Conservation (phyloP, 768 basidiomycete genomes). For the Hypholoma fasciculare region DNA sequence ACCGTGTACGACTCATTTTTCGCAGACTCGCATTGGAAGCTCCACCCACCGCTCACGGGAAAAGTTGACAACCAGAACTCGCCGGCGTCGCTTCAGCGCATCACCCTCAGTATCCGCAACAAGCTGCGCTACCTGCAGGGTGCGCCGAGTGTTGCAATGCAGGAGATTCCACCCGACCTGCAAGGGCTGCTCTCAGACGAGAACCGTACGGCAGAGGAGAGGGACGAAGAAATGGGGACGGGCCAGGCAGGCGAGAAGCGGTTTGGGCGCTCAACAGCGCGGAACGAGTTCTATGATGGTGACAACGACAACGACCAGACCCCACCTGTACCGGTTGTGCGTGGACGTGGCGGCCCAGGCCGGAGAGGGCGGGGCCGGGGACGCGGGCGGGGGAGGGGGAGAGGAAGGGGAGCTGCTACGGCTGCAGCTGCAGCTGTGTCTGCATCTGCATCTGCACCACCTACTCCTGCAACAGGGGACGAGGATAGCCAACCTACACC, state of each 20-base stretch:
- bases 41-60: constrained; percentile 90
- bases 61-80: constrained; percentile 95
- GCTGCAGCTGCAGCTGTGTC: constrained; percentile 15
- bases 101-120: constrained; percentile 81
- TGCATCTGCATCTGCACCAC: constrained; percentile 14
- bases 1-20: constrained; percentile 95
- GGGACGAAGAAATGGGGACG: constrained; percentile 64
- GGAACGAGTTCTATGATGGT: constrained; percentile 75
- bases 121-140: constrained; percentile 92
- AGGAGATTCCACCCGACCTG: constrained; percentile 93
- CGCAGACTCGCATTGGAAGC: constrained; percentile 85
- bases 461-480: constrained; percentile 15
- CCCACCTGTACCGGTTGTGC: constrained; percentile 13
- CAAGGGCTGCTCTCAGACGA: constrained; percentile 76
- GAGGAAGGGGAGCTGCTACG: constrained; percentile 18
- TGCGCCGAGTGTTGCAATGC: constrained; percentile 96
- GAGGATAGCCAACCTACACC: constrained; percentile 15
- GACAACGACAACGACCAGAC: constrained; percentile 67
- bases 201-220: constrained; percentile 65
- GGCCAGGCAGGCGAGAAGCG: constrained; percentile 57
- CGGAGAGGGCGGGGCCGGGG: constrained; percentile 27
- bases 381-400: constrained; percentile 24
- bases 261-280: constrained; percentile 48
- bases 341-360: constrained; percentile 19
- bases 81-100: constrained; percentile 77